These are phyloP conservation scores for Epichloe scottii DNA, from an alignment of 2,329 filamentous ascomycete genomes.

Conservation along the genomic window DNA sequence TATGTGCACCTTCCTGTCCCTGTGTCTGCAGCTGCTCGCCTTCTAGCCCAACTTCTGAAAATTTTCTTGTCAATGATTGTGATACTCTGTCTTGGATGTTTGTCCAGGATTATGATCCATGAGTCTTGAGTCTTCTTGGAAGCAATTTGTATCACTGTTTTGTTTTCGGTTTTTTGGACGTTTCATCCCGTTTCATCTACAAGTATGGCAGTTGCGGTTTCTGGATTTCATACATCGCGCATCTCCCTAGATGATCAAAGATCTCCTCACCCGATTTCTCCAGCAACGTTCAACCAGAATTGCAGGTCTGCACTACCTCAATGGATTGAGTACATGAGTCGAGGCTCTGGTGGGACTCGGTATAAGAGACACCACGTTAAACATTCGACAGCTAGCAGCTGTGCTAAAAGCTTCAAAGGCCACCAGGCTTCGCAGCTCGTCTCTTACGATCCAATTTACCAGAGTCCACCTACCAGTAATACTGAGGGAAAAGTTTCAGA, in stretches of 20 bases:
- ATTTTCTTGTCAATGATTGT: conserved; percentile 26
- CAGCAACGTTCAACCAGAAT: not conserved
- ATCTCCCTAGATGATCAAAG: not conserved
- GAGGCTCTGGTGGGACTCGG: not conserved
- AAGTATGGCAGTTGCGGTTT: conserved; percentile 23
- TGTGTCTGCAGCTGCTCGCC: conserved; percentile 2
- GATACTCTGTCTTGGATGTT: conserved; percentile 11
- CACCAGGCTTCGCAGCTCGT: not conserved
- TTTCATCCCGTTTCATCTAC: conserved; percentile 14
- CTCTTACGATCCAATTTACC: not conserved
- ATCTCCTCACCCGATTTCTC: not conserved
- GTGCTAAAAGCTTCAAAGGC: not conserved
- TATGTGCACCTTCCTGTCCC: not conserved
- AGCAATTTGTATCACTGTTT: conserved; percentile 17
- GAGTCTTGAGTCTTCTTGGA: conserved; percentile 24
- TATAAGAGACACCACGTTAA: not conserved
- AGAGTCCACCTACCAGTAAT: not conserved
- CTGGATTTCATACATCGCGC: conserved; percentile 11
- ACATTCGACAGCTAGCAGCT: conserved; percentile 15
- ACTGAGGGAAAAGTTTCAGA: not conserved
- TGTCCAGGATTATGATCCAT: conserved; percentile 19
- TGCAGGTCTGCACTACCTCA: not conserved
- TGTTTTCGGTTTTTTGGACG: conserved; percentile 24
- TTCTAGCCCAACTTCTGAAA: conserved; percentile 3
- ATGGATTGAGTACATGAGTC: not conserved